Base-by-base conservation (phyloP, 1,284 basidiomycete genomes). In the Taiwanofungus camphoratus region DNA sequence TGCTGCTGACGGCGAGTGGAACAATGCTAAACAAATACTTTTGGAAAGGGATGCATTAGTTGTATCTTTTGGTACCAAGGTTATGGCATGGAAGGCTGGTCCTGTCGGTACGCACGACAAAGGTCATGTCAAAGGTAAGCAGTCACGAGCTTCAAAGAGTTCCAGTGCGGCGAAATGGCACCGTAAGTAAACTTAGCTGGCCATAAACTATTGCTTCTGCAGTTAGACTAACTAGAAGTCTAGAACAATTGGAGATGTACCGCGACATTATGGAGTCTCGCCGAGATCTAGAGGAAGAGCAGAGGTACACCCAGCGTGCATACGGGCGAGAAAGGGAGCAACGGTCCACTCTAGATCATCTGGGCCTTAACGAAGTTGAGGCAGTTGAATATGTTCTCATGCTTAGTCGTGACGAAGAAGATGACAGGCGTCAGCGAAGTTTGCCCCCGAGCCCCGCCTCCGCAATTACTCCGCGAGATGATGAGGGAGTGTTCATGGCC, bases 361-460 rank as follows among this genome's bases (percentile, higher is more conserved):
- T 92, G 8, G 88, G 87, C 1, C 64, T 93, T 35, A 81, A 73
- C 50, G 90, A 93, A 55, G 65, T 68, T 5, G 89, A 90, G 55
- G 87, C 86, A 1, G 66, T 93, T 16, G 85, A 89, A 52, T 92
- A 92, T 55, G 75, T 82, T 0, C 61, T 93, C 41, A 91, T 93
- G 87, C 73, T 93, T 45, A 90, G 86, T 49, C 77, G 85, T 4
- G 90, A 93, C 27, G 86, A 92, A 57, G 79, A 78, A 19, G 67
- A 70, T 3, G 56, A 53, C 26, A 52, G 50, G 30, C 48, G 37
- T 22, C 30, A 15, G 13, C 21, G 18, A 16, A n/a, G 15, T 29
- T 29, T 26, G 18, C 20, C 31, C 13, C 34, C 39, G n/a, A 27
- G 30, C 7, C 36, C 41, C 18, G 12, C 11, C 13, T 15, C 23